phyloP scores from a whole-genome alignment of 768 basidiomycete genomes.

The Collybia sordida region DNA sequence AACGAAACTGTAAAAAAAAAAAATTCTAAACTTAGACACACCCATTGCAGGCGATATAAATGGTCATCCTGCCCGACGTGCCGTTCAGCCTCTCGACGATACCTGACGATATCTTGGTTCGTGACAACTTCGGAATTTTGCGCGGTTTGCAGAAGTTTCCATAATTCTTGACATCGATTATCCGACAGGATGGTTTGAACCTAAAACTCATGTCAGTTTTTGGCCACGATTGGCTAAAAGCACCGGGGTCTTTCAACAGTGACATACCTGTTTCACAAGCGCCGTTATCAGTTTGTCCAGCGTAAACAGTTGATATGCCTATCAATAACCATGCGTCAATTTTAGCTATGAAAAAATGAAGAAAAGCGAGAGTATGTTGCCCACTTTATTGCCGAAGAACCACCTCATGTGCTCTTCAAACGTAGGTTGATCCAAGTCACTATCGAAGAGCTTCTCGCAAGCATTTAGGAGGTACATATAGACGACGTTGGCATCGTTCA shows the following conservation, averaged over 20 bases:
- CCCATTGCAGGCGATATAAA: constrained; percentile 81
- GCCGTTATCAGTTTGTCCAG: constrained; percentile 89
- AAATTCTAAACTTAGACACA: constrained; percentile 34
- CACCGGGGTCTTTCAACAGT: neutral
- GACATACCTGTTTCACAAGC: constrained; percentile 85
- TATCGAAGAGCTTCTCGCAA: constrained; percentile 92
- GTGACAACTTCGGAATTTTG: constrained; percentile 53
- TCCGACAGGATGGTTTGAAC: constrained; percentile 87
- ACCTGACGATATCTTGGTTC: constrained; percentile 69
- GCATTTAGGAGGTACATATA: constrained; percentile 89
- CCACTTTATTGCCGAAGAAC: constrained; percentile 87
- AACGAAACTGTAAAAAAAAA: constrained; percentile 5
- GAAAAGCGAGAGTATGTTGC: constrained; percentile 16
- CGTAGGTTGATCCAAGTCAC: constrained; percentile 85
- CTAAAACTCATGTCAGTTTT: constrained; percentile 33
- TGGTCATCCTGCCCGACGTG: constrained; percentile 76
- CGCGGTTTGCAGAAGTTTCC: constrained; percentile 68
- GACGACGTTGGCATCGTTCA: constrained; percentile 60
- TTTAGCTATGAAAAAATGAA: constrained; percentile 2
- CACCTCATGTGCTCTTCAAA: constrained; percentile 97
- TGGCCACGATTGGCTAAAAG: neutral
- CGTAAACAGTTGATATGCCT: constrained; percentile 93
- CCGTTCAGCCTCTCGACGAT: constrained; percentile 77
- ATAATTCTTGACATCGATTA: constrained; percentile 83
- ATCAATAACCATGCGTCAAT: constrained; percentile 28